Conservation (phyloP, 345 rosid species). For the Geranium brycei region DNA sequence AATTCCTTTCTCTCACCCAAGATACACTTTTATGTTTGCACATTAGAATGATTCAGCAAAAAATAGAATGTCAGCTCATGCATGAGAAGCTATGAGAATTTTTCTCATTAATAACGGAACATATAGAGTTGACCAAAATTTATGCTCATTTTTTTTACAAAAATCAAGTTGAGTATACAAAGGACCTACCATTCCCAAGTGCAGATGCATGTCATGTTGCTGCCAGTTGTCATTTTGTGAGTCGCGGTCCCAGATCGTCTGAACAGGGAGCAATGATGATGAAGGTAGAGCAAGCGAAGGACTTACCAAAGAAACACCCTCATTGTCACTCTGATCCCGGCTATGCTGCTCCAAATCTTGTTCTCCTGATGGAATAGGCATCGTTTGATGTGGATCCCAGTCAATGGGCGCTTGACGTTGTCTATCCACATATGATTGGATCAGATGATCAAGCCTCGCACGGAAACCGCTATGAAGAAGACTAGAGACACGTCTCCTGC, state of each 20-base stretch:
- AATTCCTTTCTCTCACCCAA: not conserved
- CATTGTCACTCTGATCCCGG: conserved; percentile 31
- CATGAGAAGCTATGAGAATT: no score
- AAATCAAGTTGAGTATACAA: conserved; percentile 2
- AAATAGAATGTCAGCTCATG: no score
- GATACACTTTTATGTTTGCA: not conserved
- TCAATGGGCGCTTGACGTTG: conserved; percentile 51
- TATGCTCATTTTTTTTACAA: no score
- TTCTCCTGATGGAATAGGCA: conserved; percentile 25
- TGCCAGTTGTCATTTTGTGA: conserved; percentile 45
- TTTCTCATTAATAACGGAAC: no score
- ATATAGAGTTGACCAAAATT: no score
- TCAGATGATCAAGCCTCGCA: conserved; percentile 68
- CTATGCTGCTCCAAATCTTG: conserved; percentile 48
- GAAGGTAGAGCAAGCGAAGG: conserved; percentile 38
- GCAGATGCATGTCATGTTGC: conserved; percentile 51
- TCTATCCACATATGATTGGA: conserved; percentile 80
- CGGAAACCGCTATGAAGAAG: conserved; percentile 86
- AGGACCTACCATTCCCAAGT: conserved; percentile 52
- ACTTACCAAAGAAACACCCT: conserved; percentile 30
- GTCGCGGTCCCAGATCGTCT: conserved; percentile 55
- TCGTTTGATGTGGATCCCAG: conserved; percentile 54
- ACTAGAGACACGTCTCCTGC: conserved; percentile 89
- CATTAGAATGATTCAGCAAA: not conserved
- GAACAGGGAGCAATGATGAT: conserved; percentile 31